These are phyloP conservation scores for Astrephomene gubernaculifera DNA, from an alignment of 139 green algal genomes.

Conservation along the genomic window DNA sequence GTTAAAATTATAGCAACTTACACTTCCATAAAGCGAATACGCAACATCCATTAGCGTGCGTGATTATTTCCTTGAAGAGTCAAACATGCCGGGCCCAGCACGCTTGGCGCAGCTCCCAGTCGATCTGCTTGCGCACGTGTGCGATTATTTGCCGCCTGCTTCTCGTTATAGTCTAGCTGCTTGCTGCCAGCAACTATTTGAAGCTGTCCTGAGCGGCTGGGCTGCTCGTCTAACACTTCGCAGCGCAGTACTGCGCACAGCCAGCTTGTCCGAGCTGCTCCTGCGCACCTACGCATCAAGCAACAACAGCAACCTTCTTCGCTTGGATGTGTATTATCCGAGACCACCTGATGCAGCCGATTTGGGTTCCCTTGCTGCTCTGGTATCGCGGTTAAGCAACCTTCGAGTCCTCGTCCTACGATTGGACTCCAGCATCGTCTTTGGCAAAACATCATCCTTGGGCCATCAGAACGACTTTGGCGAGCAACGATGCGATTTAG, in stretches of 20 bases:
- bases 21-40: too few species aligned
- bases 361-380: neutral
- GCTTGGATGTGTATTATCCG: neutral
- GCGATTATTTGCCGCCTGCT: neutral
- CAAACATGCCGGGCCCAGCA: neutral
- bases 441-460: too few species aligned
- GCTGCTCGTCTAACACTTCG: neutral
- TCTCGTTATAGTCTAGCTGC: neutral
- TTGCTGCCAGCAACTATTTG: neutral
- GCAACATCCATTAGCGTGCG: too few species aligned
- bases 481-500: too few species aligned
- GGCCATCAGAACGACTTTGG: too few species aligned
- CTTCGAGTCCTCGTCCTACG: neutral
- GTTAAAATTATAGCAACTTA: too few species aligned
- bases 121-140: neutral
- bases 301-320: neutral
- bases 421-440: neutral
- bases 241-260: too few species aligned
- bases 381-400: neutral
- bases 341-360: neutral
- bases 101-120: slow-evolving; percentile 7
- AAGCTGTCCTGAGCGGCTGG: neutral
- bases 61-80: too few species aligned
- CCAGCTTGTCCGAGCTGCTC: too few species aligned
- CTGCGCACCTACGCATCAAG: too few species aligned